Evolutionary conservation across 345 rosid species (phyloP), one percentile per base, ranked within the genome.

Genomic region (Crucihimalaya himalaica): DNA sequence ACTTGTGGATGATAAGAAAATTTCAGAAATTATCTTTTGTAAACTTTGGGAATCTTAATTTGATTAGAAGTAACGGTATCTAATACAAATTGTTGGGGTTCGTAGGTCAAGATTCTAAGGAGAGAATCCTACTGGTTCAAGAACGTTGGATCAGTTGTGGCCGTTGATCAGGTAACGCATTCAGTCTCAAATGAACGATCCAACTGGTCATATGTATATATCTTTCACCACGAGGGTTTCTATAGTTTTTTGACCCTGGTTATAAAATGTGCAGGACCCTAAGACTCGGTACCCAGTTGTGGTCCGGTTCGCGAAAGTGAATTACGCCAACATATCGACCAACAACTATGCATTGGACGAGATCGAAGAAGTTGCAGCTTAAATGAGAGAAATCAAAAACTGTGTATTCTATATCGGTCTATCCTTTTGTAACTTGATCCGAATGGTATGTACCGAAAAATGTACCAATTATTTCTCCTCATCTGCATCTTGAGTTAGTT

Each of bases 101-200:
- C 8, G 58, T 84, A 93, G 97, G 98, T 93, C 59, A 93, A 93
- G 88, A 93, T 93, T 80, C 86, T 90, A 21, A 87, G 96, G 84
- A 88, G 76, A 83, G 98, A 93, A 74, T 93, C 98, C 11, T 90
- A 93, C 82, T 93, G 97, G 98, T 93, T 75, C 89, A 93, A 93
- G 21, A 88, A 84, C 74, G 66, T 72, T 61, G 98, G 97, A 40
- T 90, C 93, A 45, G 97, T 93, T 40, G 97, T 93, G 16, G 91
- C 97, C 10, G 97, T 93, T 66, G 93, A 93, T 82, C 96, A 86
- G 97, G 97, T 88, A 48, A 31, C 58, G 1, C 29, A 56, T 55
- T 32, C 19, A 42, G 35, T 52, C 20, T 31, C 55, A 8, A 37
- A 2, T 4, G 3, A 40, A 40, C 4, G 14, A 48, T 35, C 21